Evolutionary conservation across 2,329 filamentous ascomycete species (phyloP).

Genomic region (Huntiella moniliformis): DNA sequence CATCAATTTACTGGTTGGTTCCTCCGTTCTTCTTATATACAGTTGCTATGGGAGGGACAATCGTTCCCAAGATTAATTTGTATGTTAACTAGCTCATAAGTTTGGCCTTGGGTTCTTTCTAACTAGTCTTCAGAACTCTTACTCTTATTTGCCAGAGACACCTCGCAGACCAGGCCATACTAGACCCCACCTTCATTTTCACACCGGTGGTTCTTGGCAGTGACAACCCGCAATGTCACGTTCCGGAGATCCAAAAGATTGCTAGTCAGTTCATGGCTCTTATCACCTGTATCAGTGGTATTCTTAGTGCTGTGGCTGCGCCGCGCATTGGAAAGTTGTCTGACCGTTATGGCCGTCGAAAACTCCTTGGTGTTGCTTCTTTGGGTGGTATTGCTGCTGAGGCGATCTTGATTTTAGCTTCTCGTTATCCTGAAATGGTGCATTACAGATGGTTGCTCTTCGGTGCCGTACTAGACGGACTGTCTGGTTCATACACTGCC

Average conservation of each 20-base stretch:
- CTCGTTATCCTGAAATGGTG: constrained; percentile 51
- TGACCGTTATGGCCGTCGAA: constrained; percentile 67
- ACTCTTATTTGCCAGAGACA: constrained; percentile 68
- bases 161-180: constrained; percentile 30
- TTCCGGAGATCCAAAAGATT: constrained; percentile 59
- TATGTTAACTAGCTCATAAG: constrained; percentile 19
- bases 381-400: constrained; percentile 59
- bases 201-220: constrained; percentile 46
- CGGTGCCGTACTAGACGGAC: constrained; percentile 59
- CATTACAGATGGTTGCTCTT: constrained; percentile 64
- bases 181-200: constrained; percentile 40
- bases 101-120: neutral
- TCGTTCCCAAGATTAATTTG: constrained; percentile 76
- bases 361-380: constrained; percentile 53
- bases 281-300: constrained; percentile 53
- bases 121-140: constrained; percentile 1
- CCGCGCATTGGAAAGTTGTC: constrained; percentile 73
- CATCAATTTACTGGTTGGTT: constrained; percentile 65
- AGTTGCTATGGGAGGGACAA: constrained; percentile 65
- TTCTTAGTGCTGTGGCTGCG: constrained; percentile 61
- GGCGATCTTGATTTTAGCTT: constrained; percentile 58
- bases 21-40: constrained; percentile 66
- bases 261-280: constrained; percentile 61
- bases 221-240: constrained; percentile 63
- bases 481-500: constrained; percentile 76